Conservation (phyloP, 202 grass and related monocot species). For the Brachypodium distachyon region DNA sequence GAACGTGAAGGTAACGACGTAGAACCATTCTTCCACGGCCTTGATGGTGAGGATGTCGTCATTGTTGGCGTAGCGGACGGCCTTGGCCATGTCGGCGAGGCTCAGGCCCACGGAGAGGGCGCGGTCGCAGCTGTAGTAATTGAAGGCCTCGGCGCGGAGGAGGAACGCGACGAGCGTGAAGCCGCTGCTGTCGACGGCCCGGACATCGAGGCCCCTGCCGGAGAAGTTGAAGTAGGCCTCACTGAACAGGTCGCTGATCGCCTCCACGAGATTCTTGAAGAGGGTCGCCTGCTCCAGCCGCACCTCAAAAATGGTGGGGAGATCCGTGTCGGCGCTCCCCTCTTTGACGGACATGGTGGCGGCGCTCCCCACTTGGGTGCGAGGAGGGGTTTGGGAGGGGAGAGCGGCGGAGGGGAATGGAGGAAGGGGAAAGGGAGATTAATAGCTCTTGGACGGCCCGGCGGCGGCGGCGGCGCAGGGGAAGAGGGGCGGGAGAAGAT, state of each 20-base stretch:
- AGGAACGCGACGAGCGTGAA: conserved; percentile 61
- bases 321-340: no score
- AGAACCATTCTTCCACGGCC: conserved; percentile 55
- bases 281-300: conserved; percentile 67
- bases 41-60: conserved; percentile 91
- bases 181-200: conserved; percentile 76
- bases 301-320: conserved; percentile 45
- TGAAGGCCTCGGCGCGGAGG: conserved; percentile 66
- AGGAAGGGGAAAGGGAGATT: no score
- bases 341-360: no score
- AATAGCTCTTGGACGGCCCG: no score
- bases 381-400: no score
- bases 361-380: no score
- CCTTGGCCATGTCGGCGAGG: conserved; percentile 74
- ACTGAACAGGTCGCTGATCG: conserved; percentile 57
- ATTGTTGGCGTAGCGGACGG: conserved; percentile 59
- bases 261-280: conserved; percentile 77
- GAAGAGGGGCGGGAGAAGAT: no score
- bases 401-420: no score
- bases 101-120: conserved; percentile 85
- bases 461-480: no score
- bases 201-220: conserved; percentile 62
- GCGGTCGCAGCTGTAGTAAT: conserved; percentile 88
- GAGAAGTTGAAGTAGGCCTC: conserved; percentile 88
- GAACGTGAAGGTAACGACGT: conserved; percentile 81